Percentiles rank a stretch among this genome's conserved stretches.
phyloP scores from a whole-genome alignment of 2,329 filamentous ascomycete genomes.

The Pestalotiopsis sp. region DNA sequence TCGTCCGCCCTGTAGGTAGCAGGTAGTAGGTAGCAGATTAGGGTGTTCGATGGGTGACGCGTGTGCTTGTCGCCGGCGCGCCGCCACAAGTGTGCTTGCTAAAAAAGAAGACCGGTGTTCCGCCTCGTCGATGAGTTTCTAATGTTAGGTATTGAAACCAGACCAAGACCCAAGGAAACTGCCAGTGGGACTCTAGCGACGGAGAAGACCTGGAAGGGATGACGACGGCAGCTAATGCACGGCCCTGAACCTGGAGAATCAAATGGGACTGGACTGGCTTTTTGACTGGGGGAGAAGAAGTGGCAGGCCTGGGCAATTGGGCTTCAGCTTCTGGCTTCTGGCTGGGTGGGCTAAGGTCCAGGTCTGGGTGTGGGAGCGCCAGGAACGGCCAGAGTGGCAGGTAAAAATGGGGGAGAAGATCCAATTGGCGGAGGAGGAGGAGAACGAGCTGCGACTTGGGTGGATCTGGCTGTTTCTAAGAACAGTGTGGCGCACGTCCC shows the following conservation, averaged over 20 bases:
- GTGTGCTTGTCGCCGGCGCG: background rate
- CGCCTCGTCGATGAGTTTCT: background rate
- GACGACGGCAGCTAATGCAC: constrained; percentile 12
- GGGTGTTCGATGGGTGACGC: background rate
- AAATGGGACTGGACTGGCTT: background rate
- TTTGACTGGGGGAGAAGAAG: background rate
- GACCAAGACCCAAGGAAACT: background rate
- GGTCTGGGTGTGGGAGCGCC: background rate
- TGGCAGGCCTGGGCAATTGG: background rate
- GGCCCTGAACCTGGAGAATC: constrained; percentile 3
- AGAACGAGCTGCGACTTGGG: background rate
- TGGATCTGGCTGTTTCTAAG: background rate
- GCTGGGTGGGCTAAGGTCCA: too few relatives aligned
- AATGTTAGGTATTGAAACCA: background rate
- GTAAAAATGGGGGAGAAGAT: background rate
- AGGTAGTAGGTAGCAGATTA: background rate
- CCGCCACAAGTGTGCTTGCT: background rate
- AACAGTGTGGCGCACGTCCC: background rate
- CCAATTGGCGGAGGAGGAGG: background rate
- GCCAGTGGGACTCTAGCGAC: background rate
- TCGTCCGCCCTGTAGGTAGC: background rate
- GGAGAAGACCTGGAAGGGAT: background rate
- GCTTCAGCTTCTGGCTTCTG: too few relatives aligned
- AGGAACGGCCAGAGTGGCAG: constrained; percentile 3
- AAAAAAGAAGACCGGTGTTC: background rate